A percentile compares a stretch with the other conserved stretches of the same genome.
phyloP scores from a whole-genome alignment of 148 eudicot genomes.

The Dianthus caryophyllus region DNA sequence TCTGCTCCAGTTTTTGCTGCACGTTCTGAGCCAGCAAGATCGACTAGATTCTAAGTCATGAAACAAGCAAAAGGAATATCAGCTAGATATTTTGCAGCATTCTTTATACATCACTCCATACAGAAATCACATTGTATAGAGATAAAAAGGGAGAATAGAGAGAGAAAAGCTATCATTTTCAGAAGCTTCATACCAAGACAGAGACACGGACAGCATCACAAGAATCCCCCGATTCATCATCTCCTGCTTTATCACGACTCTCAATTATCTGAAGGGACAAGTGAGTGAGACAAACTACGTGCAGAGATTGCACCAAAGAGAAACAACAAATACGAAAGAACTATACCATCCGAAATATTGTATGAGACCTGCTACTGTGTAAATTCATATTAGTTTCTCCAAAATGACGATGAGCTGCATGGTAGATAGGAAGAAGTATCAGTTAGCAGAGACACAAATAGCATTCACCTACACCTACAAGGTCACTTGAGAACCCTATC shows the following conservation, averaged over 20 bases:
- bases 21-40: conserved; percentile 99
- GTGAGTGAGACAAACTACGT: conserved; percentile 18
- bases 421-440: conserved; percentile 6
- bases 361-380: conserved; percentile 93
- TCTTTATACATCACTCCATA: neutral
- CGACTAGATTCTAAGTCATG: conserved; percentile 71
- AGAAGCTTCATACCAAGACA: conserved; percentile 53
- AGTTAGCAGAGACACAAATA: conserved; percentile 9
- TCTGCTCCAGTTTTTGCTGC: conserved; percentile 99
- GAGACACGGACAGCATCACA: conserved; percentile 99
- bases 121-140: neutral
- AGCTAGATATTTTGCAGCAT: neutral
- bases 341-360: conserved; percentile 94
- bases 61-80: conserved; percentile 9
- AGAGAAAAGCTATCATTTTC: conserved; percentile 6
- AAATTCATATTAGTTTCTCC: conserved; percentile 98
- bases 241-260: conserved; percentile 83
- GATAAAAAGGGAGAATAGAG: neutral
- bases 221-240: conserved; percentile 50
- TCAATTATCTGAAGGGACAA: conserved; percentile 71
- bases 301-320: neutral
- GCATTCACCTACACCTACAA: neutral
- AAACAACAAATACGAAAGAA: conserved; percentile 9
- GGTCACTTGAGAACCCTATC: conserved; percentile 6
- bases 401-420: conserved; percentile 87